Percentiles rank a stretch among this genome's conserved stretches.
These are phyloP conservation scores for Coemansia sp. DNA, from an alignment of 192 early-diverging fungal species.

Conservation along the genomic window DNA sequence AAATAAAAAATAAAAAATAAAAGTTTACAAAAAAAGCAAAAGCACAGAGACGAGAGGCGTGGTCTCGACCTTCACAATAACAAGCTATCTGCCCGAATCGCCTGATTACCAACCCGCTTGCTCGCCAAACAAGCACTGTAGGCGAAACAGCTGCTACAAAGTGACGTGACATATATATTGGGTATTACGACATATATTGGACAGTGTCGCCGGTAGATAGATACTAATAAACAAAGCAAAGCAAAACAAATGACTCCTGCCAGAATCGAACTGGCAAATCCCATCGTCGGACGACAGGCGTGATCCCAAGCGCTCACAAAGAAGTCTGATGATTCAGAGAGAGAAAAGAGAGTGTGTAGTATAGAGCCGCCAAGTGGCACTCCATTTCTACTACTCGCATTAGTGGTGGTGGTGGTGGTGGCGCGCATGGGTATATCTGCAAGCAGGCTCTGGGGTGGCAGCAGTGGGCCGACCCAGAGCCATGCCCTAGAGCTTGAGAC, in stretches of 20 bases:
- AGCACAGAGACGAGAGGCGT: too few relatives aligned
- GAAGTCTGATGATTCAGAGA: slow-evolving; percentile 30
- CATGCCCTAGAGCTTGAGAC: slow-evolving; percentile 26
- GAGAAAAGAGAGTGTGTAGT: not conserved
- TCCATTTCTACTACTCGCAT: not conserved
- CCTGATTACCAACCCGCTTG: too few relatives aligned
- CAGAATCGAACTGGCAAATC: slow-evolving; percentile 59
- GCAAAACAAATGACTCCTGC: slow-evolving; percentile 33
- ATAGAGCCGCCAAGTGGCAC: not conserved
- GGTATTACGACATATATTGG: too few relatives aligned
- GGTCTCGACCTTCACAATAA: too few relatives aligned
- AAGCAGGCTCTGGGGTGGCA: slow-evolving; percentile 6
- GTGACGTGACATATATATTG: too few relatives aligned
- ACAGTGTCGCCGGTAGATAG: too few relatives aligned
- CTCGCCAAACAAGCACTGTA: too few relatives aligned
- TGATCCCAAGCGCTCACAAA: slow-evolving; percentile 59
- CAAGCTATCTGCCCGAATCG: too few relatives aligned
- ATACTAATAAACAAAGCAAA: not conserved
- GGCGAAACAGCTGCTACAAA: too few relatives aligned
- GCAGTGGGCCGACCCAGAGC: not conserved
- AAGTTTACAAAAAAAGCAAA: not conserved
- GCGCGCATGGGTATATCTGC: slow-evolving; percentile 10
- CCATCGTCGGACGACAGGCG: slow-evolving; percentile 15
- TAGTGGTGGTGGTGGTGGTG: slow-evolving; percentile 1
- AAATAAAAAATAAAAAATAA: not conserved